A percentile compares a stretch with the other conserved stretches of the same genome.
phyloP scores from a whole-genome alignment of 1,139 yeast genomes.

The Suhomyces wounanorum region DNA sequence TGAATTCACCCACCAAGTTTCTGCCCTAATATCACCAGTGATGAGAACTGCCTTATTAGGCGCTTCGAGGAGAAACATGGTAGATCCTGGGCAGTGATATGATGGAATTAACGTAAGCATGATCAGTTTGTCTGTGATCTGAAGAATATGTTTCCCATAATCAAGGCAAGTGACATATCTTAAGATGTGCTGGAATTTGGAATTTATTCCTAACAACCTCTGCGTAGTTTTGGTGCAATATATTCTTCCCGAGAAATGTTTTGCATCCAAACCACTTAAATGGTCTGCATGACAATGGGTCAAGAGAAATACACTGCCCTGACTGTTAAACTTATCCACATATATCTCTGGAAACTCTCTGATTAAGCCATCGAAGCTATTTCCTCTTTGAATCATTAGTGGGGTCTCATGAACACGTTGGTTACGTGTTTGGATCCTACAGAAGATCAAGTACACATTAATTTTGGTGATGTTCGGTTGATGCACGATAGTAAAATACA shows the following conservation, averaged over 20 bases:
- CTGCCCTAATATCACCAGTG: conserved; percentile 66
- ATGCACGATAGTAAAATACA: neutral
- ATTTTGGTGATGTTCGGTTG: neutral
- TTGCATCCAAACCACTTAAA: conserved; percentile 47
- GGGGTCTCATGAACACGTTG: conserved; percentile 1
- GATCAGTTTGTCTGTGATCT: conserved; percentile 8
- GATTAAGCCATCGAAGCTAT: conserved; percentile 31
- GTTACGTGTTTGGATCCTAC: neutral
- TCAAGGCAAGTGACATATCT: conserved; percentile 23
- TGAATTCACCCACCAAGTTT: conserved; percentile 50
- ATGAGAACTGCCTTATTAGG: conserved; percentile 37
- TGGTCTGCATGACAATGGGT: conserved; percentile 65
- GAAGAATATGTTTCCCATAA: conserved; percentile 18
- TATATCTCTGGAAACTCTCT: conserved; percentile 38
- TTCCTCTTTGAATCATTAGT: conserved; percentile 15
- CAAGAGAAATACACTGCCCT: conserved; percentile 36
- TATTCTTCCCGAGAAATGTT: conserved; percentile 42
- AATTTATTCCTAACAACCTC: conserved; percentile 29
- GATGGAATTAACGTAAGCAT: conserved; percentile 36
- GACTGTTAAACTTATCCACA: conserved; percentile 47
- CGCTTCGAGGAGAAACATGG: conserved; percentile 54
- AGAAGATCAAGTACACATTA: neutral
- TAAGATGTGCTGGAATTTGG: conserved; percentile 24
- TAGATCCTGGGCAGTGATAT: conserved; percentile 66
- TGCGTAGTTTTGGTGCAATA: conserved; percentile 55